Base-by-base conservation (phyloP, 139 green algal species). In the Coccomyxa sp. region DNA sequence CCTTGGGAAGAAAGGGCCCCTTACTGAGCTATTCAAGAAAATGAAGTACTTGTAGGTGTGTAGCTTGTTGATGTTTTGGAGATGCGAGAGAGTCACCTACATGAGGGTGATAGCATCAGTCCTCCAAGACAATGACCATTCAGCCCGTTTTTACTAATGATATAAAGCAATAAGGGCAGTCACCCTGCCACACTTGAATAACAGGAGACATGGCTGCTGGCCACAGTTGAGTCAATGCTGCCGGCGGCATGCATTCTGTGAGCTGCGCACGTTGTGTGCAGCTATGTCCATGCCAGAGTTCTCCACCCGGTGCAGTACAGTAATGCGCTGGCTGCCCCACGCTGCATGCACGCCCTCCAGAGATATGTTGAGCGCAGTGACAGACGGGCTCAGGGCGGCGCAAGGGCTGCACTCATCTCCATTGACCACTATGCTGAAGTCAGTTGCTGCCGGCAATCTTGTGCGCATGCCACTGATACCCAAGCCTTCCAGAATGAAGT, bases 231-330 rank as follows among this genome's bases (percentile, higher is more conserved):
- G 2, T 7, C 1, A 1, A 18, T 64, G 50, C 5, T 4, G 27
- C 27, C 27, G 50, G 2, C 27, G 27, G 5, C 3, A 64, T 22
- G 27, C 2, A 64, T 4, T 31, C 5, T 64, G 2, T 6, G 5
- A 64, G 50, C 5, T 64, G 27, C 5, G 91, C 33, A 83, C 79
- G 73, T 95, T 95, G 77, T 95, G 91, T 22, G 88, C 82, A 6
- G 83, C 91, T 35, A 95, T 81, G 79, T 95, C 91, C 91, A 95
- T 95, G 74, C 91, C 91, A 50, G 88, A 86, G 37, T 95, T 95
- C 78, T 90, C 78, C 0, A 27, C 85, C 14, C 89, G 84, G 64
- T 86, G 75, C 7, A 93, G 77, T 69, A 93, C 55, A 0, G 80
- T 82, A n/a, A 91, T 39, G 29, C 80, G 64, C 6, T 74, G 40